Conservation (phyloP, 192 early-diverging fungal genomes). For the Dissophora ornata region DNA sequence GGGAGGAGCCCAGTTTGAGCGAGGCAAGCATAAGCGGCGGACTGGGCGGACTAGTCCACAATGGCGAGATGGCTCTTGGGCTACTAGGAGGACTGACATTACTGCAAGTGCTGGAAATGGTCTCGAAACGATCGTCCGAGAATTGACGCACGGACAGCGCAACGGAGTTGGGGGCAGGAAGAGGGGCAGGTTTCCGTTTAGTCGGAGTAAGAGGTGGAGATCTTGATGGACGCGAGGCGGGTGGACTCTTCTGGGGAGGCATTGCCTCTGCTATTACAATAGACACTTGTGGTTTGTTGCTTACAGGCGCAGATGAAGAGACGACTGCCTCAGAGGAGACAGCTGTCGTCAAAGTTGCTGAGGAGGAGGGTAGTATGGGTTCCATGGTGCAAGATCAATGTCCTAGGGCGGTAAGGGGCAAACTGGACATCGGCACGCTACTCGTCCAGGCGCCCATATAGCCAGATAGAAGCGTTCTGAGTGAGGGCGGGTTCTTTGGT, state of each 20-base stretch:
- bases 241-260: too few species aligned
- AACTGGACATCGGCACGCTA: neutral
- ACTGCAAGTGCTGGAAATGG: slow-evolving; percentile 5
- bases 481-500: too few species aligned
- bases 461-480: neutral
- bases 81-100: slow-evolving; percentile 12
- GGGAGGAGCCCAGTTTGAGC: neutral
- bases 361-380: too few species aligned
- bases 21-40: slow-evolving; percentile 18
- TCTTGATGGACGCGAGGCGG: slow-evolving; percentile 7
- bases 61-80: neutral
- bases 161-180: neutral
- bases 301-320: neutral
- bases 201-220: slow-evolving; percentile 13
- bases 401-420: neutral
- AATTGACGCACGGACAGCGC: neutral
- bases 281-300: too few species aligned
- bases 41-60: slow-evolving; percentile 8
- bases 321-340: too few species aligned
- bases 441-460: neutral
- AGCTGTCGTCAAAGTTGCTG: too few species aligned
- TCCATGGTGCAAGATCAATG: slow-evolving; percentile 1
- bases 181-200: slow-evolving; percentile 15
- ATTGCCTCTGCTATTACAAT: too few species aligned
- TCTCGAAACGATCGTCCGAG: slow-evolving; percentile 6